Evolutionary conservation across 345 rosid genomes (phyloP), one percentile per base, ranked within the genome.

Genomic region (Reutealis trisperma): DNA sequence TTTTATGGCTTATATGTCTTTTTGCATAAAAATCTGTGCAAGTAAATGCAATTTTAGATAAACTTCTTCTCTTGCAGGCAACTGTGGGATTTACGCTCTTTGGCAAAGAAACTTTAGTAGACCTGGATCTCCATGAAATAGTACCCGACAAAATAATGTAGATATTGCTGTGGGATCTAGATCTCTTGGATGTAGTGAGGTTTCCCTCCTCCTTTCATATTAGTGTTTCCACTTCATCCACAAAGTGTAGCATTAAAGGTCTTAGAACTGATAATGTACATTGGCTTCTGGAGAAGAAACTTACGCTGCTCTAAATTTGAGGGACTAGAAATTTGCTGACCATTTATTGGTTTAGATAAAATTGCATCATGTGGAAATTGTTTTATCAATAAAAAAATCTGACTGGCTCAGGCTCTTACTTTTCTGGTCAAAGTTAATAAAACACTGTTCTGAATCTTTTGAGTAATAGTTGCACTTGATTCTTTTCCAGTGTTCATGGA

Each of bases 81-180:
- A 95, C 96, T 7, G 97, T 95, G 74, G 92, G 80, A 47, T 84
- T 95, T 72, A 88, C 93, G 22, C 81, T 93, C 69, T 92, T 95
- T 76, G 97, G 99, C 52, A 95, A 92, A 84, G 99, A 95, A 81
- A 93, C 88, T 61, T 77, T 90, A 37, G 94, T 90, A 54, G 99
- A 95, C 63, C 67, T 93, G 71, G 91, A 90, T 86, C 74, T 88
- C 82, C 70, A 78, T 80, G 96, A 95, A 87, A 89, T 95, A 88
- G 92, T 86, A 52, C 75, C 85, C 42, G 91, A 86, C 80, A 67
- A 72, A 78, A 62, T 85, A 86, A 85, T 83, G 67, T 68, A 59
- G 60, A 63, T 69, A 51, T 11, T 58, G 41, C 67, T 70, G 6
- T 47, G 51, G 51, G 51, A 47, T 47, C 14, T 47, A 8, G 14